Evolutionary conservation across 1,139 yeast species (phyloP).

Genomic region (Pichia sp.): DNA sequence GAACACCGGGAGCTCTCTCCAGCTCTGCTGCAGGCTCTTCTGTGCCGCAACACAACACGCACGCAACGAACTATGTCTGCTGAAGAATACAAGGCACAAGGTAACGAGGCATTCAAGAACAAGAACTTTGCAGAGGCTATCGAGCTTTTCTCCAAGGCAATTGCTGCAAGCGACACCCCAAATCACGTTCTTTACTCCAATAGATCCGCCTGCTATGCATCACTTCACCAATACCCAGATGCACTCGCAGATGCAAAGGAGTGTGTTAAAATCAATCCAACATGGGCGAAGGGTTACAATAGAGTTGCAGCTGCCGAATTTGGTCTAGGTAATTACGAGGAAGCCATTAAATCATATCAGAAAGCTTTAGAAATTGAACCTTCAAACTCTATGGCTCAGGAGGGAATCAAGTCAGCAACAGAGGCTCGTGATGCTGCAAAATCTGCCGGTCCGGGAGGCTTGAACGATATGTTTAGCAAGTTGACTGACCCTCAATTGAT

Average conservation of each 20-base stretch:
- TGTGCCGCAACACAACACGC: background rate
- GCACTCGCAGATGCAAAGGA: conserved; percentile 82
- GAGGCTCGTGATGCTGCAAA: conserved; percentile 37
- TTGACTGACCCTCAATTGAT: conserved; percentile 67
- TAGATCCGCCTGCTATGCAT: conserved; percentile 89
- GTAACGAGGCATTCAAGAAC: conserved; percentile 86
- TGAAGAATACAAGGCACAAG: conserved; percentile 72
- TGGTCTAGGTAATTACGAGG: conserved; percentile 74
- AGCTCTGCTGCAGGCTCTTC: background rate
- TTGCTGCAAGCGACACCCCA: conserved; percentile 66
- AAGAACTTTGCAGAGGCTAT: conserved; percentile 79
- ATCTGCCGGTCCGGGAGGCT: conserved; percentile 59
- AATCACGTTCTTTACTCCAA: conserved; percentile 89
- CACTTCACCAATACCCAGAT: conserved; percentile 60
- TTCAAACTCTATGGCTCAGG: conserved; percentile 76
- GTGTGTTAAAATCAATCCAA: conserved; percentile 68
- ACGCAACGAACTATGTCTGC: conserved; percentile 48
- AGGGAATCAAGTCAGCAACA: conserved; percentile 68
- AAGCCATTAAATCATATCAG: conserved; percentile 61
- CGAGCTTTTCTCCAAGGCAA: conserved; percentile 77
- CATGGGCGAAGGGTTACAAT: conserved; percentile 93
- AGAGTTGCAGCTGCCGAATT: conserved; percentile 90
- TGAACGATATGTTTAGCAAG: conserved; percentile 56
- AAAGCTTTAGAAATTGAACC: conserved; percentile 83
- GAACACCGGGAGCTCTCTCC: too few species aligned